Base-by-base conservation (phyloP, 2,329 filamentous ascomycete genomes). In the Tolypocladium guangdongense region DNA sequence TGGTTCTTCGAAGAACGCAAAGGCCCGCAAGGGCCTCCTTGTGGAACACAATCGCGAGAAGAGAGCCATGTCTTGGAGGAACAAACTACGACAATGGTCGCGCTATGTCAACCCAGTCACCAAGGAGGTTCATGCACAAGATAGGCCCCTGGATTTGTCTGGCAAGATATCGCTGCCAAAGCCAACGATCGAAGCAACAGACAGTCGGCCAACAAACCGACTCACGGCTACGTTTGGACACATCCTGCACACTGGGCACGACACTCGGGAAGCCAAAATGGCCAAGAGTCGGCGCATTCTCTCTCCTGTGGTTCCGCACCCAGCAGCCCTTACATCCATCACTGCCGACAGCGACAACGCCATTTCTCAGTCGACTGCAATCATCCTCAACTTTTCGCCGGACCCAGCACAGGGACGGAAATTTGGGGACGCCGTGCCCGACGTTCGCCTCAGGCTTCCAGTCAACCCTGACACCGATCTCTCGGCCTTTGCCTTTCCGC, bases 141-240 rank as follows among this genome's bases (percentile, higher is more conserved):
- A 18, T 1, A 16, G 10, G 3, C 6, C 20, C 1, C 39, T 52
- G 11, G 27, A 46, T n/a, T 20, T 52, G 2, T 10, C 30, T 49
- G 11, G 35, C 7, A 35, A 12, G n/a, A 1, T 37, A 4, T 41
- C 33, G 24, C 35, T 39, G 22, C 45, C 45, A 20, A 33, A 7
- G 4, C 14, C 14, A n/a, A 5, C 20, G 3, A 18, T n/a, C 20
- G 18, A 48, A 20, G n/a, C 49, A 18, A 18, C 7, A 10, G 27
- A 36, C 14, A 10, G 2, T 14, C 8, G 27, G 18, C 12, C 45
- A n/a, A 37, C 32, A 18, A 33, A 32, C 7, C 51, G 59, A 7
- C 72, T 74, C 1, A 64, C 60, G 3, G 77, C 77, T 12, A 67
- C 69, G 3, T 82, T 82, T 58, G 80, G 80, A 20, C 74, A 78